phyloP scores from a whole-genome alignment of 225 moss, liverwort and hornwort species.

The Marchantia polymorpha region DNA sequence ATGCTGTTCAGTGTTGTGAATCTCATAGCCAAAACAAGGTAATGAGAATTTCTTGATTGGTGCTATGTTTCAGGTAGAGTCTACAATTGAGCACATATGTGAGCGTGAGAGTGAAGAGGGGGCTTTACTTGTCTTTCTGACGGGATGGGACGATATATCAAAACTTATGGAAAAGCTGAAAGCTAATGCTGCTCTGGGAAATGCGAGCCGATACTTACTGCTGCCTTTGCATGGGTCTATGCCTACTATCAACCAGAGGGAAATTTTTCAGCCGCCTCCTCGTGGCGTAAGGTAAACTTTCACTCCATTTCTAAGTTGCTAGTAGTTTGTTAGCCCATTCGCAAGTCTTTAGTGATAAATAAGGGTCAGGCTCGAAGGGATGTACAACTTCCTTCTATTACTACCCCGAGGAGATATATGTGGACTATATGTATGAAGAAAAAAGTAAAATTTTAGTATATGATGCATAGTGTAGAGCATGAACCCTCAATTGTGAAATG shows the following conservation, averaged over 20 bases:
- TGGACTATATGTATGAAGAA: too few relatives aligned
- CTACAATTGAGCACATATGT: constrained; percentile 83
- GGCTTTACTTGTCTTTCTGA: constrained; percentile 87
- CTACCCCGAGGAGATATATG: too few relatives aligned
- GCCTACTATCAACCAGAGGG: constrained; percentile 96
- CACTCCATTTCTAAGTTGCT: not conserved
- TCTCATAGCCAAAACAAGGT: not conserved
- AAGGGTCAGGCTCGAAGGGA: too few relatives aligned
- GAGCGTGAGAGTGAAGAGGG: constrained; percentile 74
- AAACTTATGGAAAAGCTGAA: constrained; percentile 86
- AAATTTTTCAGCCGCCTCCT: constrained; percentile 92
- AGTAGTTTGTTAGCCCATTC: not conserved
- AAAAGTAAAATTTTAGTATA: too few relatives aligned
- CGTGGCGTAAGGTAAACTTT: constrained; percentile 65
- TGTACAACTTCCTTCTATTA: not conserved
- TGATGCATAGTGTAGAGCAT: too few relatives aligned
- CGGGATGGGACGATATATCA: constrained; percentile 99
- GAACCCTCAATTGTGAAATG: too few relatives aligned
- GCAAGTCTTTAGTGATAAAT: too few relatives aligned
- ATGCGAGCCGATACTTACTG: constrained; percentile 61
- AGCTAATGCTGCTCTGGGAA: constrained; percentile 66
- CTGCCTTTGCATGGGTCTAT: constrained; percentile 97
- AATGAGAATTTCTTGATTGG: not conserved
- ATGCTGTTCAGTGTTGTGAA: not conserved
- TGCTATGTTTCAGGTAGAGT: constrained; percentile 64